Evolutionary conservation across 1,139 yeast genomes (phyloP).

Genomic region (Taiozyma sp.): DNA sequence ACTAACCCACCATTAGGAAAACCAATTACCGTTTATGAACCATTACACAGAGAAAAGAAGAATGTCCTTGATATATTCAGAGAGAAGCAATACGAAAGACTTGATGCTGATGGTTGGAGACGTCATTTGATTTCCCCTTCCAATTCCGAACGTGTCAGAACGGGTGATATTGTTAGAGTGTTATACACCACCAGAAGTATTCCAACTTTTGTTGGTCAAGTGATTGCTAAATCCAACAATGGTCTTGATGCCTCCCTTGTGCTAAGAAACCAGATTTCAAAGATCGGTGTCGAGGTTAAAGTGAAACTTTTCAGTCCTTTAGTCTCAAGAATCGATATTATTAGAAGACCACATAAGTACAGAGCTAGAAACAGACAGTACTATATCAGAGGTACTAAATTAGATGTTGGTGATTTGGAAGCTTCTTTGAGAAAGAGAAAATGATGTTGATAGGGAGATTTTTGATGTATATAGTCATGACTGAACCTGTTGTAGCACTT

Average conservation of each 20-base stretch:
- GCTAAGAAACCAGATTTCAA: constrained; percentile 73
- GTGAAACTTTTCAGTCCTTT: constrained; percentile 78
- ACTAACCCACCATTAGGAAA: constrained; percentile 21
- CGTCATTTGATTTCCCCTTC: constrained; percentile 50
- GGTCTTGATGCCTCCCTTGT: constrained; percentile 68
- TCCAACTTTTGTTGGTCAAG: constrained; percentile 64
- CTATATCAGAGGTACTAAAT: constrained; percentile 77
- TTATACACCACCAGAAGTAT: constrained; percentile 57
- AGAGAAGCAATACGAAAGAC: constrained; percentile 32
- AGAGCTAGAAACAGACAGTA: constrained; percentile 77
- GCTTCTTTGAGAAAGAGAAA: constrained; percentile 29
- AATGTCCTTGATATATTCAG: constrained; percentile 19
- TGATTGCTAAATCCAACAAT: constrained; percentile 68
- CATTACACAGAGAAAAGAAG: constrained; percentile 23
- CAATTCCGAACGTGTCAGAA: constrained; percentile 50
- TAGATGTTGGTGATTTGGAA: constrained; percentile 81
- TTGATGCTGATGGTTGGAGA: constrained; percentile 76
- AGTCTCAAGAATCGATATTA: constrained; percentile 66
- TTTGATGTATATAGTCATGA: neutral
- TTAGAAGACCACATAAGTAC: constrained; percentile 68
- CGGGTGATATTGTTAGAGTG: constrained; percentile 82
- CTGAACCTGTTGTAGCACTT: neutral
- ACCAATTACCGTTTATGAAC: constrained; percentile 30
- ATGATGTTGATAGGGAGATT: constrained; percentile 1
- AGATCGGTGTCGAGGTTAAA: constrained; percentile 77